These are phyloP conservation scores for Curvularia lunata DNA, from an alignment of 2,329 filamentous ascomycete species.

Conservation along the genomic window DNA sequence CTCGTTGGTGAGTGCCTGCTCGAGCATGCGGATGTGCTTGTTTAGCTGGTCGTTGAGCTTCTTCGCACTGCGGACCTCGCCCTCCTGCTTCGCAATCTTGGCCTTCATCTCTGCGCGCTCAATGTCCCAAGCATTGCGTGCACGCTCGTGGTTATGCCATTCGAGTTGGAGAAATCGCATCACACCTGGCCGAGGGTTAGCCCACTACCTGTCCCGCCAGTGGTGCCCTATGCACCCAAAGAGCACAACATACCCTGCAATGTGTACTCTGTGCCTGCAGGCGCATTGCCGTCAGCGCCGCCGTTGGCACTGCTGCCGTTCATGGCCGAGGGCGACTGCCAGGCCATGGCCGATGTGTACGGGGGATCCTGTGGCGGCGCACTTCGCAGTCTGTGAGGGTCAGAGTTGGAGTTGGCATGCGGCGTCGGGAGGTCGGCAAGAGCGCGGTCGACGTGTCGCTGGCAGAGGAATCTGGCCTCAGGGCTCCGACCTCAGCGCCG, in stretches of 20 bases:
- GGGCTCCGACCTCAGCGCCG: constrained; percentile 30
- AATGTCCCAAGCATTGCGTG: constrained; percentile 98
- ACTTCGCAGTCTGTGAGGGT: constrained; percentile 31
- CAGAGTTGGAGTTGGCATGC: constrained; percentile 36
- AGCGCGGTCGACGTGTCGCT: constrained; percentile 26
- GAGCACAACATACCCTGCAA: constrained; percentile 63
- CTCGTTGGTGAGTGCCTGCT: constrained; percentile 86
- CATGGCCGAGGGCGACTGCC: constrained; percentile 71
- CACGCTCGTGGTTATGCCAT: constrained; percentile 98
- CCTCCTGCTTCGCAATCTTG: constrained; percentile 92
- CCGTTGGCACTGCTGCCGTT: constrained; percentile 61
- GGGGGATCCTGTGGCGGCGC: constrained; percentile 28
- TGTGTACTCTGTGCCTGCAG: constrained; percentile 73
- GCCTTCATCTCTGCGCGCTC: constrained; percentile 99
- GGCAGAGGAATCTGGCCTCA: constrained; percentile 25
- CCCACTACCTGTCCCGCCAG: constrained; percentile 9
- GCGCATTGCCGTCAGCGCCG: constrained; percentile 55
- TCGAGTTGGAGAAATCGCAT: constrained; percentile 99
- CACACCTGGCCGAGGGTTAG: constrained; percentile 67
- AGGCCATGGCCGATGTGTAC: constrained; percentile 63
- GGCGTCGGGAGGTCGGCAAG: constrained; percentile 36
- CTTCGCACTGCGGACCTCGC: constrained; percentile 84
- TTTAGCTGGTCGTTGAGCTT: constrained; percentile 86
- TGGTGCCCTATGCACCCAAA: constrained; percentile 7
- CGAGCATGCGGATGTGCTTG: constrained; percentile 88